Base-by-base conservation (phyloP, 768 basidiomycete species). In the Psilocybe tampanensis region DNA sequence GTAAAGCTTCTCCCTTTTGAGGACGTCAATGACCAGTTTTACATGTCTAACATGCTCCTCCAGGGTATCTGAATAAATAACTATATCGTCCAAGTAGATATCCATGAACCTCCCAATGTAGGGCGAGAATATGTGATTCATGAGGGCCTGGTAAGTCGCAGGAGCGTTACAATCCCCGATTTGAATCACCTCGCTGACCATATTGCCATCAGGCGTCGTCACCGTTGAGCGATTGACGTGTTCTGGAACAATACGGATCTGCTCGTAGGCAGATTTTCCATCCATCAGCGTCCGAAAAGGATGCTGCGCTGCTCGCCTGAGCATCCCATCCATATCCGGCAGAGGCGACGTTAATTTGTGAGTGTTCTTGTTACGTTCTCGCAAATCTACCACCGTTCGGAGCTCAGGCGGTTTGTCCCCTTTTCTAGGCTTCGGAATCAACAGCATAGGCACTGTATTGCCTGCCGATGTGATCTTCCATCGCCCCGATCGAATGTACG, bases 81-180 rank as follows among this genome's bases (percentile, higher is more conserved):
- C 62, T 24, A 80, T 68, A 8, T 80, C 66, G 4, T 80, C 67
- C 19, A 66, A 23, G 75, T 77, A 77, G 1, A 80, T 65, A 47
- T 79, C 72, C 60, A 77, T 72, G 42, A 3, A 66, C 54, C 5
- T 56, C 45, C 78, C 76, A 32, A 81, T 72, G 36, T 64, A 69
- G 1, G 62, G 33, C 0, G 60, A 58, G 44, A 72, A 72, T 0
- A 79, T 65, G 47, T 78, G 66, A 52, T 78, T 78, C 75, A 79
- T 77, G 0, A 80, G 47, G 0, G 75, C 61, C 58, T 80, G 78
- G 63, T 74, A 79, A 0, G 77, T 80, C 0, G 79, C 78, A 0
- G 66, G 64, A 5, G 66, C 70, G 54, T 74, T 76, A 21, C 67
- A 71, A 44, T 72, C 68, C 0, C 70, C 70, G 18, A 66, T 66